These are phyloP conservation scores for Scenedesmus sp. DNA, from an alignment of 163 green algal genomes.

Conservation along the genomic window DNA sequence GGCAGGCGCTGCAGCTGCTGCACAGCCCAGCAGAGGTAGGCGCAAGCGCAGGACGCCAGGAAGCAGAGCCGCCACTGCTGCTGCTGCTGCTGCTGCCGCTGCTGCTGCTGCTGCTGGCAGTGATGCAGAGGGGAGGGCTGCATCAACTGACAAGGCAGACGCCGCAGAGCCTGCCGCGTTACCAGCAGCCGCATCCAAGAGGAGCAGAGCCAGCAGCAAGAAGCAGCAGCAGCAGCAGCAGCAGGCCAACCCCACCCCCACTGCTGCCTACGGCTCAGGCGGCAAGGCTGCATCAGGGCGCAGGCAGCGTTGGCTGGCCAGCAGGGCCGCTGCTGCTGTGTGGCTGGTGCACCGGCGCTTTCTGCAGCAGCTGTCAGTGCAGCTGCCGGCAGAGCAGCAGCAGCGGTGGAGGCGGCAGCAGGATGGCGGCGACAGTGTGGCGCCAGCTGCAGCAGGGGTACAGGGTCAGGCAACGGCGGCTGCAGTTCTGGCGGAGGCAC, in stretches of 20 bases:
- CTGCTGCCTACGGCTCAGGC: conserved; percentile 32
- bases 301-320: conserved; percentile 2
- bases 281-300: conserved; percentile 6
- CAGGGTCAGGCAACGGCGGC: background rate
- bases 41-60: background rate
- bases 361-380: background rate
- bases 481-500: background rate
- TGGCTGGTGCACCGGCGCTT: conserved; percentile 38
- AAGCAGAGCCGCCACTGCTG: background rate
- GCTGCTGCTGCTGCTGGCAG: background rate
- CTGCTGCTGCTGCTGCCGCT: background rate
- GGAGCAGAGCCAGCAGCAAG: background rate
- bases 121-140: background rate
- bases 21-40: background rate
- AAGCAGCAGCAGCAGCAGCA: conserved; percentile 13
- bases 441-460: background rate
- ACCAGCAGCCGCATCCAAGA: background rate
- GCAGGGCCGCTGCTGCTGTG: conserved; percentile 17
- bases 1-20: background rate
- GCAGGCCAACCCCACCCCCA: background rate
- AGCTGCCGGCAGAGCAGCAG: conserved; percentile 23
- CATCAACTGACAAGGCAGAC: background rate
- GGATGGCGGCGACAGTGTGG: background rate
- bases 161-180: background rate
- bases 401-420: conserved; percentile 8